Base-by-base conservation (phyloP, 805 yeast species). In the Candida loeiensis region DNA sequence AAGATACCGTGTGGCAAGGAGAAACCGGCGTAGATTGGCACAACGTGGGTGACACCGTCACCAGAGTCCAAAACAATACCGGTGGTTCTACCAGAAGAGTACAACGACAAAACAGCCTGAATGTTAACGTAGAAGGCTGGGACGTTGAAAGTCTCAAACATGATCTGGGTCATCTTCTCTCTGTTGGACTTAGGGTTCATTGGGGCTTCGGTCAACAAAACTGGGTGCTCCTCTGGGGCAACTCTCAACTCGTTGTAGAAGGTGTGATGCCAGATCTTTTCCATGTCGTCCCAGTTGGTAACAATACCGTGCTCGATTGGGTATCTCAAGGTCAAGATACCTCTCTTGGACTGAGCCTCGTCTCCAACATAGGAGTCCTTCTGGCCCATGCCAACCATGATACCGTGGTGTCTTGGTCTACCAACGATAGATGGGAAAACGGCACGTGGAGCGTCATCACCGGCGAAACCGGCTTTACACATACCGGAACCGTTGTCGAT, bases 401-500 rank as follows among this genome's bases (percentile, higher is more conserved):
- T 90, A 83, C 98, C 98, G 74, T 93, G 98, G 73, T 93, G 99
- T 82, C 96, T 90, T 79, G 99, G 98, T 79, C 99, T 93, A 77
- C 99, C 99, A 54, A 91, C 99, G 65, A 93, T 91, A 49, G 98
- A 93, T 66, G 99, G 99, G 91, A 93, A 93, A 59, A 93, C 99
- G 63, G 99, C 98, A 74, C 97, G 86, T 69, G 99, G 99, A 54
- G 98, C 98, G 78, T 93, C 99, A 69, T 93, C 98, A 79, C 99
- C 99, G 82, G 99, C 98, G 71, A 90, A 93, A 76, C 99, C 99
- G 91, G 99, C 99, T 73, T 93, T 93, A 84, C 99, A 93, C 98
- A 93, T 93, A 82, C 99, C 99, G 67, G 99, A 93, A 79, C 99
- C 99, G 77, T 91, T 91, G 73, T 91, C 99, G 76, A 91, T 91